Evolutionary conservation across 2,329 filamentous ascomycete genomes (phyloP).

Genomic region (Trichoderma simmonsii): DNA sequence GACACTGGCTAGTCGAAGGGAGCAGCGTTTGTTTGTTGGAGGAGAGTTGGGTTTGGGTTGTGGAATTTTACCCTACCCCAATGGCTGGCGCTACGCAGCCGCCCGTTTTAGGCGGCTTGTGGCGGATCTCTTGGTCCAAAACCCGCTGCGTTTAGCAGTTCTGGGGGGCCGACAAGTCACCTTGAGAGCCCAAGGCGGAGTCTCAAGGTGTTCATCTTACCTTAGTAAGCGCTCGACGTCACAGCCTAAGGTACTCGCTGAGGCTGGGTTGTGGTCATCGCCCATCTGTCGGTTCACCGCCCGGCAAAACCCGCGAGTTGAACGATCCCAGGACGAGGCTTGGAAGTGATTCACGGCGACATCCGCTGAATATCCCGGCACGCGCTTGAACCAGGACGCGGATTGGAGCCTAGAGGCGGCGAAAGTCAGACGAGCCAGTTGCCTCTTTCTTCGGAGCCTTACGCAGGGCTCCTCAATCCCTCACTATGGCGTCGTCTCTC

Average conservation of each 20-base stretch:
- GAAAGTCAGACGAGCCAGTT: not conserved
- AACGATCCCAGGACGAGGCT: not conserved
- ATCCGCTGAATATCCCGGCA: not conserved
- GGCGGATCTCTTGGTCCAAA: too few species aligned
- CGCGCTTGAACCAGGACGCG: not conserved
- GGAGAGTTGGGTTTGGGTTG: constrained; percentile 34
- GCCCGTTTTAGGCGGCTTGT: too few species aligned
- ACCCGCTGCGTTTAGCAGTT: too few species aligned
- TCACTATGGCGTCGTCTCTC: constrained; percentile 52
- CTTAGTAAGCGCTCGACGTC: constrained; percentile 18
- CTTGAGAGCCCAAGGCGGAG: not conserved
- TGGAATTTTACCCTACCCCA: constrained; percentile 22
- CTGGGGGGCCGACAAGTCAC: not conserved
- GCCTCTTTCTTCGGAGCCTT: not conserved
- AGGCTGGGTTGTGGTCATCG: not conserved
- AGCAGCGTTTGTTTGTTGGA: constrained; percentile 24
- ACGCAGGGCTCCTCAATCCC: not conserved
- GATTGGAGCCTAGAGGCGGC: not conserved
- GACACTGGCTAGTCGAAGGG: constrained; percentile 17
- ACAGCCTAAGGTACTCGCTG: not conserved
- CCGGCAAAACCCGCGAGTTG: constrained; percentile 27
- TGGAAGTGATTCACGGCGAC: not conserved
- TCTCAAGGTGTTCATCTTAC: not conserved
- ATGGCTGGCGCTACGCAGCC: constrained; percentile 3
- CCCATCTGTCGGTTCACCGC: constrained; percentile 25